Evolutionary conservation across 2,329 filamentous ascomycete genomes (phyloP).

Genomic region (Hawksworthiomyces lignivorus): DNA sequence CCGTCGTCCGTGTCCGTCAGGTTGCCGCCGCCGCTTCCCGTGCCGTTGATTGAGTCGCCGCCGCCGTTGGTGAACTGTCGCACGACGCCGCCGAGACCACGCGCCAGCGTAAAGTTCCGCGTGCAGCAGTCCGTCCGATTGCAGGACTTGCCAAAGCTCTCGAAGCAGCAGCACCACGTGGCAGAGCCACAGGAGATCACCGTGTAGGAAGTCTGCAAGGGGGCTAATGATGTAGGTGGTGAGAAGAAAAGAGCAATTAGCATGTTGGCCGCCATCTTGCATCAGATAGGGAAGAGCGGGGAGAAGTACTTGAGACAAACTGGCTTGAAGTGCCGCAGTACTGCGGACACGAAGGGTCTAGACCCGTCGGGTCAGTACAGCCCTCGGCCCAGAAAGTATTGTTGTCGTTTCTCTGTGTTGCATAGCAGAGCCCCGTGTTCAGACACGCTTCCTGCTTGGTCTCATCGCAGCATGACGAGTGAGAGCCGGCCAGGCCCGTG

Average conservation of each 20-base stretch:
- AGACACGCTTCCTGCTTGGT: constrained; percentile 17
- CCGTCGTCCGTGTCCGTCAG: background rate
- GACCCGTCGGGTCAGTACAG: constrained; percentile 15
- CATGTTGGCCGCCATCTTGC: too few species aligned
- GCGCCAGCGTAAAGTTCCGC: constrained; percentile 14
- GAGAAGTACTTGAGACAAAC: constrained; percentile 11
- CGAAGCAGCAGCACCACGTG: constrained; percentile 17
- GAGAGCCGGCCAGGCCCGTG: constrained; percentile 12
- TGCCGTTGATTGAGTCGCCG: background rate
- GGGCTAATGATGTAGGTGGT: constrained; percentile 2
- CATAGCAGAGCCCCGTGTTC: constrained; percentile 15
- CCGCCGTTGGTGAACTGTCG: constrained; percentile 11
- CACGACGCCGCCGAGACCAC: constrained; percentile 13
- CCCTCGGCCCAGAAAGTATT: constrained; percentile 16
- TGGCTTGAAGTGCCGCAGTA: constrained; percentile 16
- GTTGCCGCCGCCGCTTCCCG: background rate
- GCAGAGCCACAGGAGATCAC: constrained; percentile 13
- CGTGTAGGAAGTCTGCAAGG: constrained; percentile 14
- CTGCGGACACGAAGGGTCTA: constrained; percentile 16
- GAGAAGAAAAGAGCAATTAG: too few species aligned
- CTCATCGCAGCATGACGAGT: constrained; percentile 16
- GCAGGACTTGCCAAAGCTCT: constrained; percentile 15
- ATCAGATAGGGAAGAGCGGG: background rate
- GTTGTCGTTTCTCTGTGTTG: constrained; percentile 15
- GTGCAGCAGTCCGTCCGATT: constrained; percentile 14